A percentile compares a stretch with the other conserved stretches of the same genome.
Evolutionary conservation across 768 basidiomycete genomes (phyloP).

Genomic region (Phallus indusiatus): DNA sequence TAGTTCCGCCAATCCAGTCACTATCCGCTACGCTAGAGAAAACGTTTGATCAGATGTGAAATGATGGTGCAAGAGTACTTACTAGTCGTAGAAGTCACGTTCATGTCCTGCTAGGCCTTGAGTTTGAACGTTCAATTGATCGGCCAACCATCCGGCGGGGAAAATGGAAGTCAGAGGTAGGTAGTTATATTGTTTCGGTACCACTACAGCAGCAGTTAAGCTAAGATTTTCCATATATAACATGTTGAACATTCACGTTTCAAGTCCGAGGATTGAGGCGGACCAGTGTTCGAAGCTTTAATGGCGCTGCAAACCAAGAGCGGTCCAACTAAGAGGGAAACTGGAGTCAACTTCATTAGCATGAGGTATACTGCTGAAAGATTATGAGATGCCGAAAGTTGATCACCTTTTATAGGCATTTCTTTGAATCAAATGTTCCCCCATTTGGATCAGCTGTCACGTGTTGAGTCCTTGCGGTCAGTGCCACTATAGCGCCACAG

Average conservation of each 20-base stretch:
- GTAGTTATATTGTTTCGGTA: constrained; percentile 22
- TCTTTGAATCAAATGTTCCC: neutral
- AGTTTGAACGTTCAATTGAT: constrained; percentile 25
- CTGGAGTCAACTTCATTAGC: no score
- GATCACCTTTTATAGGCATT: no score
- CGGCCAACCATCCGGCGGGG: constrained; percentile 23
- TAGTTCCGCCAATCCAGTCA: constrained; percentile 27
- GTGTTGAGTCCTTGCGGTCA: neutral
- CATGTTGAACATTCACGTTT: neutral
- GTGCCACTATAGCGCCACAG: neutral
- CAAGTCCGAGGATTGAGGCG: neutral
- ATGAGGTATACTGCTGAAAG: no score
- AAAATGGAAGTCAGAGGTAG: constrained; percentile 22
- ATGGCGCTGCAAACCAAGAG: no score
- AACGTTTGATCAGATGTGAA: neutral
- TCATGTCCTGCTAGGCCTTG: constrained; percentile 28
- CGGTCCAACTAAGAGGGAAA: no score
- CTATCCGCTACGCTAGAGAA: constrained; percentile 20
- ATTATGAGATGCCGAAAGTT: no score
- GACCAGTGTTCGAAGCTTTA: no score
- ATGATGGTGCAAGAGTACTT: neutral
- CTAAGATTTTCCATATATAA: no score
- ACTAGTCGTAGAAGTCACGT: constrained; percentile 30
- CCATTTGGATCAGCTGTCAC: neutral
- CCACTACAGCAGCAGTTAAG: constrained; percentile 12